Conservation (phyloP, 108 stramenopile genomes). For the Pseudonitzschia pungens region DNA sequence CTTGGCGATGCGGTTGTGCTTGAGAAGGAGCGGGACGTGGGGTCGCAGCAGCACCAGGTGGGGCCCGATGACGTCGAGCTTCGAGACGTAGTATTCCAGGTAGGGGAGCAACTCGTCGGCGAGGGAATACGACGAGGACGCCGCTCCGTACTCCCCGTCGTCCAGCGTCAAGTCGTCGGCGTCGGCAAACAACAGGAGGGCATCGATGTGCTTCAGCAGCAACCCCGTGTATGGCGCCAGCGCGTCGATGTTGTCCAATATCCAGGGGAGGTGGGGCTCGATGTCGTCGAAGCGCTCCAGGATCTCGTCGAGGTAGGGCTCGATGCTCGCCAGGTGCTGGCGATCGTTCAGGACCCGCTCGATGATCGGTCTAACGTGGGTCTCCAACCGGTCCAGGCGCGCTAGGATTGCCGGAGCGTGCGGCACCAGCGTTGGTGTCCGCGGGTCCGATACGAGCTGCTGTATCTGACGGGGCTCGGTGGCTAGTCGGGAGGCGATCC, state of each 20-base stretch:
- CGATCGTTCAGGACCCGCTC: constrained; percentile 65
- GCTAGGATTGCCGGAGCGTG: constrained; percentile 64
- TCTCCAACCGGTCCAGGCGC: constrained; percentile 58
- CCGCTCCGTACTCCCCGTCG: neutral
- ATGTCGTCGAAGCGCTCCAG: constrained; percentile 71
- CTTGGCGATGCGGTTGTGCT: constrained; percentile 65
- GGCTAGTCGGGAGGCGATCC: constrained; percentile 48
- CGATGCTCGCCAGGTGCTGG: constrained; percentile 61
- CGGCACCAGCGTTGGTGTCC: constrained; percentile 59
- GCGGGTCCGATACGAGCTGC: constrained; percentile 59
- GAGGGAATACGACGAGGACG: constrained; percentile 36
- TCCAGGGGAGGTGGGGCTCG: constrained; percentile 76
- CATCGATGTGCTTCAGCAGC: constrained; percentile 69
- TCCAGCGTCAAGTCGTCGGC: constrained; percentile 46
- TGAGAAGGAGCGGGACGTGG: constrained; percentile 58
- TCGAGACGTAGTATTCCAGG: constrained; percentile 55
- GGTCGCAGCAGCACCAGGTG: constrained; percentile 71
- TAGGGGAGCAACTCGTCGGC: constrained; percentile 70
- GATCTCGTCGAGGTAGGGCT: constrained; percentile 59
- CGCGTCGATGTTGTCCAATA: constrained; percentile 66
- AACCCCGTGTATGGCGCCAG: constrained; percentile 76
- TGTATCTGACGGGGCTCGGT: constrained; percentile 47
- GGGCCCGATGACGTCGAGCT: constrained; percentile 62
- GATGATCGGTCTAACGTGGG: constrained; percentile 58
- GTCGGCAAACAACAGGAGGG: constrained; percentile 59